phyloP scores from a whole-genome alignment of 139 green algal species.

The Protoeuglena noctilucae region DNA sequence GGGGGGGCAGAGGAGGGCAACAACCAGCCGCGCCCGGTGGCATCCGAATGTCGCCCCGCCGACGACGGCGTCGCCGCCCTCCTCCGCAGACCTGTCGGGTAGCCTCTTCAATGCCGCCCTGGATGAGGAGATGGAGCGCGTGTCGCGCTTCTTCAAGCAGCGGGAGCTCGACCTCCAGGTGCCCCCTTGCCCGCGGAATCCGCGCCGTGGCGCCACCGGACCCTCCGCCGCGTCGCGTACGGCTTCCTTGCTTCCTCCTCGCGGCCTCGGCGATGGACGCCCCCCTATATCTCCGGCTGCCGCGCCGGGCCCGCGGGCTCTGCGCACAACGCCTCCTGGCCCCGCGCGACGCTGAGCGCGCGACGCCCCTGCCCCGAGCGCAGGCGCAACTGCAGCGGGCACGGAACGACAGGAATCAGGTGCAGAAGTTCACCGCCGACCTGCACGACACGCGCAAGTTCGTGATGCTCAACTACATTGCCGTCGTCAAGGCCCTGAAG shows the following conservation, averaged over 20 bases:
- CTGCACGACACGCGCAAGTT: conserved; percentile 44
- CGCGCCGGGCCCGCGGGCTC: no score
- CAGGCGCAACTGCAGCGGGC: not conserved
- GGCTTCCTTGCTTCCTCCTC: no score
- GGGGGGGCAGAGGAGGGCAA: no score
- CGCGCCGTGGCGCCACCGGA: no score
- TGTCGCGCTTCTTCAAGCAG: conserved; percentile 35
- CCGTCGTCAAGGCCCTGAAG: conserved; percentile 61
- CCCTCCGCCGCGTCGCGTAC: no score
- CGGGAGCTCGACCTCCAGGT: conserved; percentile 35
- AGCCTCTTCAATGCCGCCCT: conserved; percentile 28
- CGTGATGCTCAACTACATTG: conserved; percentile 66
- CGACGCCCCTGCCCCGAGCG: no score
- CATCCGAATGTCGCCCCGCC: not conserved
- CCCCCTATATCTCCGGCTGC: no score
- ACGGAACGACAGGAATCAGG: conserved; percentile 3
- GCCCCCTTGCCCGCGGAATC: no score
- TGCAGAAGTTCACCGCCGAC: conserved; percentile 22
- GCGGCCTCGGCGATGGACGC: no score
- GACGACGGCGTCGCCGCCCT: not conserved
- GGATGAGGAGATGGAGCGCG: conserved; percentile 31
- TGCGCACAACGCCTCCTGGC: no score
- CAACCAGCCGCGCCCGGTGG: not conserved
- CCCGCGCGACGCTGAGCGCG: no score
- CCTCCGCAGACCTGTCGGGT: conserved; percentile 24